Percentiles rank a stretch among this genome's conserved stretches.
These are phyloP conservation scores for Zymoseptoria tritici DNA, from an alignment of 2,329 filamentous ascomycete genomes.

Conservation along the genomic window DNA sequence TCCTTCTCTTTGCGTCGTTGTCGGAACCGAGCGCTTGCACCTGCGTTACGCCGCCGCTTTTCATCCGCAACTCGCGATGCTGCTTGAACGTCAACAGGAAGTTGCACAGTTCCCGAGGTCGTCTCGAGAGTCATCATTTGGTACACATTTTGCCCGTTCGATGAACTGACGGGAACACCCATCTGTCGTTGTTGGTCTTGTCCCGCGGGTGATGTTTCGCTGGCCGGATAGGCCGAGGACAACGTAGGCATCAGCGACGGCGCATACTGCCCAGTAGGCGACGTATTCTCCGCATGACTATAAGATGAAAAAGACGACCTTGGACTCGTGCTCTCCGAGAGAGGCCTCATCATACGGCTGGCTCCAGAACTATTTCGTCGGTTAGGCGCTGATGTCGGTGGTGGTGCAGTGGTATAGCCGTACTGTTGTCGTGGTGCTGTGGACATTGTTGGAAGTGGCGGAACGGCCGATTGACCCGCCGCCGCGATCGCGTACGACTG, in stretches of 20 bases:
- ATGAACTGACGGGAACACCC: constrained; percentile 41
- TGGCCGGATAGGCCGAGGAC: constrained; percentile 12
- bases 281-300: constrained; percentile 32
- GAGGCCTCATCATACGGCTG: constrained; percentile 13
- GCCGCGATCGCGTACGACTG: constrained; percentile 36
- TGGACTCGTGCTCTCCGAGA: constrained; percentile 37
- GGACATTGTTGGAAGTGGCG: constrained; percentile 42
- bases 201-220: constrained; percentile 2
- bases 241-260: constrained; percentile 16
- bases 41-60: constrained; percentile 77
- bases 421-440: constrained; percentile 32
- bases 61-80: constrained; percentile 78
- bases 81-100: constrained; percentile 72
- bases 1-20: constrained; percentile 77
- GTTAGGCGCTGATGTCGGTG: constrained; percentile 33
- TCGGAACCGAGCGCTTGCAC: constrained; percentile 75
- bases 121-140: constrained; percentile 49
- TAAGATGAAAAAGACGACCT: constrained; percentile 44
- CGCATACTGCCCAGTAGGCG: constrained; percentile 20
- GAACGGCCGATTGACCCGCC: constrained; percentile 30
- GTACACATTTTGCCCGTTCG: constrained; percentile 39
- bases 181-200: constrained; percentile 27
- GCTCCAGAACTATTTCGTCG: constrained; percentile 31
- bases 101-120: constrained; percentile 46
- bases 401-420: constrained; percentile 29